A percentile compares a stretch with the other conserved stretches of the same genome.
Evolutionary conservation across 2,329 filamentous ascomycete species (phyloP).

Genomic region (Malbranchea zuffiana): DNA sequence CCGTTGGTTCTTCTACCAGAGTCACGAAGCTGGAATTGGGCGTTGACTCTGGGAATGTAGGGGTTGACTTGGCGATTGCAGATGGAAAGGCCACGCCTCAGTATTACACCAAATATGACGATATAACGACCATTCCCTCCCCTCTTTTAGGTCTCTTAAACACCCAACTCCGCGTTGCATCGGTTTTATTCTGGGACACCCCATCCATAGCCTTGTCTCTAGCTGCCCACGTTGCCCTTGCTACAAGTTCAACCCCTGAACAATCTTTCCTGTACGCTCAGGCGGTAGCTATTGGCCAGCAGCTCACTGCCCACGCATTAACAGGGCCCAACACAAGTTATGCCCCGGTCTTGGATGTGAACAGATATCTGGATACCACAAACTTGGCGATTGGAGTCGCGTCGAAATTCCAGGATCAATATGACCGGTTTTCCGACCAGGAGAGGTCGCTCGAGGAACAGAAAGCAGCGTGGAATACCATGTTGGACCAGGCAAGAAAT

Average conservation of each 20-base stretch:
- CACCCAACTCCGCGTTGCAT: conserved; percentile 3
- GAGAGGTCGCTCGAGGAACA: not conserved
- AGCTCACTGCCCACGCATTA: conserved; percentile 1
- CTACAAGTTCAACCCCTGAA: not conserved
- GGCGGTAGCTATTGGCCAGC: conserved; percentile 3
- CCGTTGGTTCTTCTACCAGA: not conserved
- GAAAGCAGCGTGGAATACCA: conserved; percentile 1
- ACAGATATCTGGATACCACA: not conserved
- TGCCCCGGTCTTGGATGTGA: not conserved
- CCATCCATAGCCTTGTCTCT: conserved; percentile 1
- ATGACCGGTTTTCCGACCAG: conserved; percentile 2
- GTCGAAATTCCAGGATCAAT: not conserved
- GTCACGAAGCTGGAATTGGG: not conserved
- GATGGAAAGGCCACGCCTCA: not conserved
- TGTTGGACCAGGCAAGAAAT: conserved; percentile 2
- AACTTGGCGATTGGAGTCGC: not conserved
- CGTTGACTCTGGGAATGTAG: not conserved
- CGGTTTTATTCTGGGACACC: conserved; percentile 1
- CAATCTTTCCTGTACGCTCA: not conserved
- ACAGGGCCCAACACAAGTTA: conserved; percentile 4
- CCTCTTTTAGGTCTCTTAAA: not conserved
- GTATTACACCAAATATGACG: not conserved
- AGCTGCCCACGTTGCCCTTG: not conserved
- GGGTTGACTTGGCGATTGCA: not conserved
- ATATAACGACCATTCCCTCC: not conserved